A percentile compares a stretch with the other conserved stretches of the same genome.
phyloP scores from a whole-genome alignment of 1,139 yeast genomes.

The Waltiozyma sp. region DNA sequence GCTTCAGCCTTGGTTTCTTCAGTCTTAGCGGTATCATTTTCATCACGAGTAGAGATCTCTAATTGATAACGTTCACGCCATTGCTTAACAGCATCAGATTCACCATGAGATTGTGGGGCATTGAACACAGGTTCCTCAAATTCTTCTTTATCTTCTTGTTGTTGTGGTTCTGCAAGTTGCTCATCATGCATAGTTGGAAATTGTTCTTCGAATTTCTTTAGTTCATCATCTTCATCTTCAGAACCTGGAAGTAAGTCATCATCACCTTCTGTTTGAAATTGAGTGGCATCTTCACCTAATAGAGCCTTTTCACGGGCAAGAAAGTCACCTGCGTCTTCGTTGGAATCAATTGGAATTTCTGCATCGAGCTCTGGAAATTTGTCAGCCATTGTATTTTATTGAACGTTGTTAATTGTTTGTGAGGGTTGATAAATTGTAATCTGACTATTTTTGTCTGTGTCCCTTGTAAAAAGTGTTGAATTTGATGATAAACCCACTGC shows the following conservation, averaged over 20 bases:
- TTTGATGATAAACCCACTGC: no score
- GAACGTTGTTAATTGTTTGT: no score
- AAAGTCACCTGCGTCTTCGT: conserved; percentile 32
- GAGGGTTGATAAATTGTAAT: no score
- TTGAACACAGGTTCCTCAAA: conserved; percentile 19
- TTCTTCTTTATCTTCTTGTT: conserved; percentile 23
- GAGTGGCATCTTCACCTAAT: conserved; percentile 57
- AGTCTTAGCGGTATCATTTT: conserved; percentile 54
- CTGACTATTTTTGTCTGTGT: no score
- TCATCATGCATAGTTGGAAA: conserved; percentile 47
- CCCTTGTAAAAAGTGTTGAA: no score
- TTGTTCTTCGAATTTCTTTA: conserved; percentile 54
- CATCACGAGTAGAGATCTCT: conserved; percentile 78
- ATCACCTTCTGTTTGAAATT: conserved; percentile 63
- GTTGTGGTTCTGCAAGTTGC: conserved; percentile 8
- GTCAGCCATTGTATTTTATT: conserved; percentile 48
- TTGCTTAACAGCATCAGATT: conserved; percentile 47
- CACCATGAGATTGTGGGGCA: conserved; percentile 13
- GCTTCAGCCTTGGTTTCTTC: conserved; percentile 67
- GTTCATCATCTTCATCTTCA: conserved; percentile 47
- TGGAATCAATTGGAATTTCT: conserved; percentile 23
- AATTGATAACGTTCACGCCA: conserved; percentile 82
- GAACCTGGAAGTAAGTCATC: conserved; percentile 37
- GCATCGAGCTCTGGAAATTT: conserved; percentile 77
- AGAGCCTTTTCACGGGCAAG: conserved; percentile 76